Evolutionary conservation across 75 land plant genomes (phyloP).

Genomic region (Pseudotsuga menziesii): DNA sequence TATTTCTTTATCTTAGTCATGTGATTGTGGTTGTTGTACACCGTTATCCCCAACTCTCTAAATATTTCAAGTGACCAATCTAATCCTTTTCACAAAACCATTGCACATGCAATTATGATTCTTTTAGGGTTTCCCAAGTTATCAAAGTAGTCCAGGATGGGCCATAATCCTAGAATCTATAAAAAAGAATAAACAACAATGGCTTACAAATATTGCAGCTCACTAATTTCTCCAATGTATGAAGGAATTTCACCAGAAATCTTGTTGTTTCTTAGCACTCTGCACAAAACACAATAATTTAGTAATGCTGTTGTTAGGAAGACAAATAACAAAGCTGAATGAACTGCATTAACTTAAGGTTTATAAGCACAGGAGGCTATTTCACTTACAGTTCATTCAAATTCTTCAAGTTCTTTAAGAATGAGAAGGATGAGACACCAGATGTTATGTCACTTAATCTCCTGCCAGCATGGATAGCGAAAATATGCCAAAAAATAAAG

Average conservation of each 20-base stretch:
- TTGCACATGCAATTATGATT: neutral
- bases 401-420: constrained; percentile 14
- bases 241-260: constrained; percentile 26
- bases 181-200: neutral
- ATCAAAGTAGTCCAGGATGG: neutral
- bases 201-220: constrained; percentile 20
- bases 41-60: neutral
- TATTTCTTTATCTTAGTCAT: neutral
- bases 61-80: neutral
- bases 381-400: constrained; percentile 23
- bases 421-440: constrained; percentile 20
- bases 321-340: neutral
- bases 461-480: constrained; percentile 7
- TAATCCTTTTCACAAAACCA: neutral
- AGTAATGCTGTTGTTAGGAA: neutral
- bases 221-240: constrained; percentile 12
- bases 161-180: neutral
- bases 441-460: constrained; percentile 22
- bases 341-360: neutral
- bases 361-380: neutral
- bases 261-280: constrained; percentile 27
- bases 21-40: neutral
- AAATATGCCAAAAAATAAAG: neutral
- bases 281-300: neutral
- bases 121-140: neutral